Base-by-base conservation (phyloP, 2,329 filamentous ascomycete genomes). In the Pseudogymnoascus sp. region DNA sequence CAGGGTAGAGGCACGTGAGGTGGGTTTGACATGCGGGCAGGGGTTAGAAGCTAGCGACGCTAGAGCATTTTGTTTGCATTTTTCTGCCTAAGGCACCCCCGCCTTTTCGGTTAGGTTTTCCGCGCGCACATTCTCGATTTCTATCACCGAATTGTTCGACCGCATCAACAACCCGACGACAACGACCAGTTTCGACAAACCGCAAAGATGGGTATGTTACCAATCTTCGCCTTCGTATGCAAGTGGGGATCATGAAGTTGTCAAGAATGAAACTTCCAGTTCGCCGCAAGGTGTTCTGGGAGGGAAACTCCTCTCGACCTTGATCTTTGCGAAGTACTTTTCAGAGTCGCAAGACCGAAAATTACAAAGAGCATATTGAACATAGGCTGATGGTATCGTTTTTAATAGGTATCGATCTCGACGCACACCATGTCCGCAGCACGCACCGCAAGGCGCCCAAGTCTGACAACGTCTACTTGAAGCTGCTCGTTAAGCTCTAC, bases 401-500 rank as follows among this genome's bases (percentile, higher is more conserved):
- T 75, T 72, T 72, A 77, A 76, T 79, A 87, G 84, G 85, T 86
- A 87, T 88, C 79, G 85, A 88, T 85, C 81, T 88, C 74, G 81
- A 86, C 78, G 80, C 80, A 72, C 85, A 88, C 80, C 86, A 89
- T 78, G 83, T 86, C 75, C 83, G 83, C 76, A 79, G 75, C 76
- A 87, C 84, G 70, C 92, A 96, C 85, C 91, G 92, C 80, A 91
- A 90, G 86, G 91, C 91, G 72, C 91, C 92, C 76, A 97, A 97
- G 90, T 96, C 90, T 83, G 90, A 96, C 83, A 96, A 97, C 85
- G 91, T 93, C 75, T 96, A 97, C 82, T 84, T 96, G 73, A 93
- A 93, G 86, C 87, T 97, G 78, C 84, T 97, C 78, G 92, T 97
- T 80, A 97, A 97, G 89, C 89, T 96, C 62, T 96, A 96, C 85